Evolutionary conservation across 169 alveolate species (phyloP), one percentile per base, ranked within the genome.

Genomic region (Babesia gibsoni): DNA sequence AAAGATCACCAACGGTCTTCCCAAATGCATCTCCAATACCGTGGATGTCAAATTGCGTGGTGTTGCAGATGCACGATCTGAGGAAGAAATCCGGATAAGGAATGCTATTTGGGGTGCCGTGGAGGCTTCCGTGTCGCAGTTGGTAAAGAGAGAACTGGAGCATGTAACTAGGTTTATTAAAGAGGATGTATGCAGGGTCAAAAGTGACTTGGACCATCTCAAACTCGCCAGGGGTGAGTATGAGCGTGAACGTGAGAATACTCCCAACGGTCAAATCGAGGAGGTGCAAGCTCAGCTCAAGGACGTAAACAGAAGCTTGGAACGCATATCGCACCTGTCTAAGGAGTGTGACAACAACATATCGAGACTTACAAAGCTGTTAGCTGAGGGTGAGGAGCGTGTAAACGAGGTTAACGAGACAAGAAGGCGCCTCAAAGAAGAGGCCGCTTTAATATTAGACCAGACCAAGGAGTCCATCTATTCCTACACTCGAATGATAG

Each of bases 41-140:
- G 25, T 67, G 23, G 67, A 67, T 32, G 57, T 39, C 22, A 67
- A 67, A 23, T 22, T 61, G 7, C 72, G 72, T 61, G 72, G 48
- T 1, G 9, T 61, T 42, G 58, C 18, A 10, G 72, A 42, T 1
- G 22, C 72, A 9, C 46, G 16, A 25, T 33, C 12, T 16, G 58
- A 61, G 2, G 72, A 42, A 12, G 58, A 42, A 8, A 4, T 6
- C 7, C 10, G 42, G 14, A 29, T 16, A 20, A 23, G 10, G 20
- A 33, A 42, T 0, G 53, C 37, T 8, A 18, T 39, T 41, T 39
- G 53, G 6, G 10, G n/a, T 16, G 1, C 36, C 27, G 33, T 50
- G n/a, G 43, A 16, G 10, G 18, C 4, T 1, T 14, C 58, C 39
- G 29, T 29, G 30, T 25, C 25, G 33, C 23, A 33, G 27, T 8